These are phyloP conservation scores for Cucurbita moschata DNA, from an alignment of 306 rosid species.

Conservation along the genomic window DNA sequence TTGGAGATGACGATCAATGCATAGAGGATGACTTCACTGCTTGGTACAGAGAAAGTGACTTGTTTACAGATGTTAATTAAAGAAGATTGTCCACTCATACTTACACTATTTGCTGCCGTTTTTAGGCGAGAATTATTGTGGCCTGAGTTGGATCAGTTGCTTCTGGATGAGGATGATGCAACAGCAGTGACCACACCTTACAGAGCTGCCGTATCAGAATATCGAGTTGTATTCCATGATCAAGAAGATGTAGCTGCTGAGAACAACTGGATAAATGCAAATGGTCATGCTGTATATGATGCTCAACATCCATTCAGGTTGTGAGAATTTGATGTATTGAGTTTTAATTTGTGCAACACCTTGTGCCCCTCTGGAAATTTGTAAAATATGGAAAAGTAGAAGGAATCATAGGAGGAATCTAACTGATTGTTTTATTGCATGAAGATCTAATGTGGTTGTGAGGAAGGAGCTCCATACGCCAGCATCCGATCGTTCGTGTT, in stretches of 20 bases:
- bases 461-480: constrained; percentile 78
- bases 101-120: constrained; percentile 10
- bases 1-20: constrained; percentile 97
- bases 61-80: constrained; percentile 2
- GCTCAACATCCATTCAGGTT: constrained; percentile 99
- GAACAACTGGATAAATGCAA: constrained; percentile 50
- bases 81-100: neutral
- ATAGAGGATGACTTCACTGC: constrained; percentile 97
- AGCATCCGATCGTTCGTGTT: constrained; percentile 88
- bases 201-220: constrained; percentile 75
- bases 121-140: constrained; percentile 77
- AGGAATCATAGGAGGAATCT: constrained; percentile 13
- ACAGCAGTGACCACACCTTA: constrained; percentile 68
- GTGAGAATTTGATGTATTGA: neutral
- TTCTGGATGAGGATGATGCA: constrained; percentile 63
- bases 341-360: neutral
- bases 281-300: constrained; percentile 70
- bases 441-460: constrained; percentile 88
- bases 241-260: constrained; percentile 33
- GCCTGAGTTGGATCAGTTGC: constrained; percentile 82
- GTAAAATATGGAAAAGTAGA: neutral
- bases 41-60: constrained; percentile 44
- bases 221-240: constrained; percentile 56
- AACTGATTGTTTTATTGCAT: constrained; percentile 18
- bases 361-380: neutral